Evolutionary conservation across 2,329 filamentous ascomycete genomes (phyloP).

Genomic region (Ceratocystis alfenasii): DNA sequence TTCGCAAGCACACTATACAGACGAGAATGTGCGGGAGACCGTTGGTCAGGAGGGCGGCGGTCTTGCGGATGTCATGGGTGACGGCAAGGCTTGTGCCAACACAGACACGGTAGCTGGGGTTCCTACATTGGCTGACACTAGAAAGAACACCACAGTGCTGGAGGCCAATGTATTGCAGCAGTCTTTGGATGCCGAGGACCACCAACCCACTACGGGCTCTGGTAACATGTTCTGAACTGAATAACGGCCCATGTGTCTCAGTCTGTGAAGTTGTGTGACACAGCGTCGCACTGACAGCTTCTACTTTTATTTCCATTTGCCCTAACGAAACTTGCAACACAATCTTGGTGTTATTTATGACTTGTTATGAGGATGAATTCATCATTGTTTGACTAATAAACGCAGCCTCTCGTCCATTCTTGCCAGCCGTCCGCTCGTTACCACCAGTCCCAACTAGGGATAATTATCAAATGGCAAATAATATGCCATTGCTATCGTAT

Average conservation of each 20-base stretch:
- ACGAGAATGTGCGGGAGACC: constrained; percentile 35
- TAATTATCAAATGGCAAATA: neutral
- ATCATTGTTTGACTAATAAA: constrained; percentile 9
- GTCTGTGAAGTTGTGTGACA: neutral
- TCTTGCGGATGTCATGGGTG: constrained; percentile 19
- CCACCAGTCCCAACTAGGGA: constrained; percentile 4
- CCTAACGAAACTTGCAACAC: neutral
- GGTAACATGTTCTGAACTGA: neutral
- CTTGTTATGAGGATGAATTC: neutral
- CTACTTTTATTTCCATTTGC: neutral
- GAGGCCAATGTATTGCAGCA: neutral
- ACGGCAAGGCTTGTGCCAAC: constrained; percentile 25
- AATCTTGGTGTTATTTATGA: neutral
- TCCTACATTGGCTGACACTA: constrained; percentile 27
- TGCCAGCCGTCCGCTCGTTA: constrained; percentile 9
- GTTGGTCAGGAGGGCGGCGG: constrained; percentile 31
- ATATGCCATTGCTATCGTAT: constrained; percentile 5
- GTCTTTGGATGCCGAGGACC: neutral
- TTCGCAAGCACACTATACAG: constrained; percentile 18
- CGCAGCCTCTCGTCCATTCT: neutral
- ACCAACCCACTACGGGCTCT: neutral
- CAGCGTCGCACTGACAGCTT: neutral
- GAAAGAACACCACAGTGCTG: neutral
- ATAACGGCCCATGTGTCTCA: neutral
- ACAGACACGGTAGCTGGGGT: neutral